Evolutionary conservation across 345 rosid species (phyloP), one percentile per base, ranked within the genome.

Genomic region (Euphorbia lathyris): DNA sequence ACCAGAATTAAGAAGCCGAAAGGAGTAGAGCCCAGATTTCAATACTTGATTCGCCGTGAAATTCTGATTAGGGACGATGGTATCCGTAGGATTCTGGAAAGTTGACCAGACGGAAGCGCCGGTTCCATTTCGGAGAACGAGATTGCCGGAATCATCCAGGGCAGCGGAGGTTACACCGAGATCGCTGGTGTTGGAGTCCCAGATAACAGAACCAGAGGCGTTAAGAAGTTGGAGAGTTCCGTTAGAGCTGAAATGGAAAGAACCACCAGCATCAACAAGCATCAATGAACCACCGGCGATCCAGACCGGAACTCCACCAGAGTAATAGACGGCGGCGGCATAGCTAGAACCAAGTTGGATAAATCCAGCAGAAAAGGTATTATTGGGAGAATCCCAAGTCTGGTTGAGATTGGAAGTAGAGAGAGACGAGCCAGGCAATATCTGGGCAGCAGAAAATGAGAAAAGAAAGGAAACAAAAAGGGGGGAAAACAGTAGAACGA

Each of bases 181-280:
- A 32, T 51, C 13, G 27, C 79, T 53, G 3, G 86, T 88, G 56
- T 53, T 23, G 45, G 91, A 86, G 65, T 83, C 83, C 93, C 93
- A 90, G 47, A 88, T 32, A 59, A 73, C 34, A 27, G 79, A 30
- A 19, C 90, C 90, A 26, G 90, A 83, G 78, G 87, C 85, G 76
- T 76, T 85, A 69, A 83, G 12, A 45, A 90, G 91, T 45, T 80
- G 82, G 78, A 86, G 87, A 40, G 81, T 58, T 12, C 96, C 96
- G 30, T 70, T 57, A 79, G 80, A 29, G 74, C 69, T 82, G 47
- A 88, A 76, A 16, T 30, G 83, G 55, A 90, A 79, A 66, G 83
- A 60, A 3, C 80, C 91, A 3, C 63, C 66, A 5, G 85, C 78
- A 65, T 86, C 96, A 3, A 86, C 87, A 32, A 73, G 13, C 64